Evolutionary conservation across 164 flowering plant species (phyloP).

Genomic region (Vitis rotundifolia): DNA sequence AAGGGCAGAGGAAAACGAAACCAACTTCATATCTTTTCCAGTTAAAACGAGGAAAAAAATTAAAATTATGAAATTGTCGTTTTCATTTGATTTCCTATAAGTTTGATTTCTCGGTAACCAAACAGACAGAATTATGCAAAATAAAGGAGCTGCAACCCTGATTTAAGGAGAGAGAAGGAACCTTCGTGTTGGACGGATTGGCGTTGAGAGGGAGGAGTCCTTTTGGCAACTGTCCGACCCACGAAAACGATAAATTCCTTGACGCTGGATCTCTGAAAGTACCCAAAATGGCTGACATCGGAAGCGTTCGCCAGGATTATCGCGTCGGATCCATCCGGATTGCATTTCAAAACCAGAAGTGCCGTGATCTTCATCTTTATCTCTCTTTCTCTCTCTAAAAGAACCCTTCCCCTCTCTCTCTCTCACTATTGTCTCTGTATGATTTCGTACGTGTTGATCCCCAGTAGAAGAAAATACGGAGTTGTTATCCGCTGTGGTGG

Average conservation of each 20-base stretch:
- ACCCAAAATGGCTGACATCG: constrained; percentile 67
- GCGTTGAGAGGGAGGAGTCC: constrained; percentile 62
- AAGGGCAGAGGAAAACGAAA: no score
- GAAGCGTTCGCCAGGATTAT: constrained; percentile 54
- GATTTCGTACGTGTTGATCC: neutral
- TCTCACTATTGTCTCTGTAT: constrained; percentile 1
- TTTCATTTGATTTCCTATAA: neutral
- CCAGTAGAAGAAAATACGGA: neutral
- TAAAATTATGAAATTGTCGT: neutral
- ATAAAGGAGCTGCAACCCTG: neutral
- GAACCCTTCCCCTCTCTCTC: constrained; percentile 4
- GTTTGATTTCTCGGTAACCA: neutral
- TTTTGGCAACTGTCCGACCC: constrained; percentile 68
- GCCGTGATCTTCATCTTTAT: constrained; percentile 73
- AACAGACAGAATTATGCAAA: neutral
- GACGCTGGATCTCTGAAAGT: constrained; percentile 64
- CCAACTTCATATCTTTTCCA: no score
- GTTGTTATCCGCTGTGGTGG: neutral
- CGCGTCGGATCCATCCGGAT: constrained; percentile 56
- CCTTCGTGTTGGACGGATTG: constrained; percentile 80
- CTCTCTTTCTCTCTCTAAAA: constrained; percentile 1
- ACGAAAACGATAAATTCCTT: constrained; percentile 67
- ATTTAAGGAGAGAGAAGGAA: constrained; percentile 9
- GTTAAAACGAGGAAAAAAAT: no score
- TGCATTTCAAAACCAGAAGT: constrained; percentile 48